Base-by-base conservation (phyloP, 441 rosid genomes). In the Gossypium gossypioides region DNA sequence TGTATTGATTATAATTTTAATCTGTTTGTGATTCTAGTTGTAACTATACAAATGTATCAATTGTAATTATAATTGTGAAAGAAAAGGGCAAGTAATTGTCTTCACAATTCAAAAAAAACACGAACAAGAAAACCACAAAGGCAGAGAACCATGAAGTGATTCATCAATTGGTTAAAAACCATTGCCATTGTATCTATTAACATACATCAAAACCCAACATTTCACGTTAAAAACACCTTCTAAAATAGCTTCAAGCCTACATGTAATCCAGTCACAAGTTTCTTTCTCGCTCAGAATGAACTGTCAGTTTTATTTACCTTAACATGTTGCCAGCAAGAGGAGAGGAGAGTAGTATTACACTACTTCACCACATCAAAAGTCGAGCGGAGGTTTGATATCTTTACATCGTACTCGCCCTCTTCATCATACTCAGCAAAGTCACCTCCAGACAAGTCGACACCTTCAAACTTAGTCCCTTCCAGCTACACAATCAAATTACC, bases 341-440 rank as follows among this genome's bases (percentile, higher is more conserved):
- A 34, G 40, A 34, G 25, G 48, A 15, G 42, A 69, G 8, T 37
- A 9, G 3, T 15, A 52, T n/a, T 63, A 16, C 7, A 60, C 81
- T 81, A 87, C 83, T 86, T 88, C 74, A 67, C 81, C 75, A 93
- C 94, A 16, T 78, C 89, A 76, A 91, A 93, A 72, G 85, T 84
- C 8, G 91, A 78, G 8, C 84, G 80, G 75, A 87, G 85, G 75
- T 89, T 86, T 13, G 98, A 93, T 70, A 93, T 88, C 98, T 89
- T 91, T 12, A 89, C 97, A 0, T 92, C 91, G 75, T 87, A 88
- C 84, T 83, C 88, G 29, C 97, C 96, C 77, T 91, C 88, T 86
- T 89, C 98, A 71, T 91, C 94, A 9, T 93, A 93, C 37, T 93
- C 98, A 4, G 84, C 74, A 48, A 81, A 88, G 40, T 93, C 96